Conservation (phyloP, 129 eudicot species). For the Centaurea solstitialis region DNA sequence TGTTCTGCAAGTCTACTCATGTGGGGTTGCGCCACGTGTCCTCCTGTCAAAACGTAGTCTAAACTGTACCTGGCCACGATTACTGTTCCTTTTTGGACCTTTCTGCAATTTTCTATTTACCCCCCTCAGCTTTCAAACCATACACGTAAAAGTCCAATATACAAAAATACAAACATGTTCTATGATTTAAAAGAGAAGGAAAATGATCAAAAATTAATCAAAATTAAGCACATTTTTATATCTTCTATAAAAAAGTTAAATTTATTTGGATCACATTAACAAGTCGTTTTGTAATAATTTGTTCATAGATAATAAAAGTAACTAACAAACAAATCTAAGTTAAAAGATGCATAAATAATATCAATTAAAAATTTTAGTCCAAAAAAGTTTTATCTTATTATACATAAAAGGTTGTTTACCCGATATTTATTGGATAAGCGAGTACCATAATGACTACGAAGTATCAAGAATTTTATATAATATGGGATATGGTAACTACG, state of each 20-base stretch:
- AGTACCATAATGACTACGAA: too few species aligned
- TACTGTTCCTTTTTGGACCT: constrained; percentile 26
- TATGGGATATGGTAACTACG: too few species aligned
- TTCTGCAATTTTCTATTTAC: constrained; percentile 8
- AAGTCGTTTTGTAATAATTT: not conserved
- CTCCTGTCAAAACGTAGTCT: not conserved
- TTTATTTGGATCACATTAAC: too few species aligned
- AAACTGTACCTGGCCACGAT: constrained; percentile 3
- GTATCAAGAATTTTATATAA: too few species aligned
- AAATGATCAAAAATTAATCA: not conserved
- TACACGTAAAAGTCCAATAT: not conserved
- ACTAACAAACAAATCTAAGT: too few species aligned
- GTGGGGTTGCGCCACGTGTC: constrained; percentile 43
- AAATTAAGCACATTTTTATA: not conserved
- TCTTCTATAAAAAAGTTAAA: not conserved
- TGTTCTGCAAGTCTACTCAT: constrained; percentile 29
- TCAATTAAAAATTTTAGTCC: not conserved
- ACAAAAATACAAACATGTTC: not conserved
- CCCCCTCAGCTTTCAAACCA: not conserved
- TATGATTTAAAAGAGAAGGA: not conserved
- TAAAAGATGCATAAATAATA: too few species aligned
- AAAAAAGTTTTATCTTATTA: not conserved
- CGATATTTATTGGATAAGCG: too few species aligned
- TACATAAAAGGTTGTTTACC: too few species aligned
- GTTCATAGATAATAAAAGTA: too few species aligned